These are phyloP conservation scores for Venturia effusa DNA, from an alignment of 2,329 filamentous ascomycete genomes.

Conservation along the genomic window DNA sequence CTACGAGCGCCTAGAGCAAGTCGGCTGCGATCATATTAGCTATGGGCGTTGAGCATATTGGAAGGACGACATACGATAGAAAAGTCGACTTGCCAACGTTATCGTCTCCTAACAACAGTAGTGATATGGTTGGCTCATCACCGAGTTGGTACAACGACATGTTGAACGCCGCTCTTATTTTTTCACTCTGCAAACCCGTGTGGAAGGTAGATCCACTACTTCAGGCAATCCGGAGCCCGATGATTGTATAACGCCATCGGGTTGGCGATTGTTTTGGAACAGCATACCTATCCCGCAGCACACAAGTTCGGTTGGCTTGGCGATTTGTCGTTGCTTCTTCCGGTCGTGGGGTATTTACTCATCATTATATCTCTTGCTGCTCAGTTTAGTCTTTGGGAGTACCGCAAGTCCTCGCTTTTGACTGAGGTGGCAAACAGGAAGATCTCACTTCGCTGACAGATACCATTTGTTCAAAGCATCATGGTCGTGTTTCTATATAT, in stretches of 20 bases:
- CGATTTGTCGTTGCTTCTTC: background rate
- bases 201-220: background rate
- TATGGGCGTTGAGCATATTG: background rate
- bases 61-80: conserved; percentile 37
- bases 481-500: too few species aligned
- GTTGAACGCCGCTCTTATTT: background rate
- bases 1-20: conserved; percentile 14
- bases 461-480: too few species aligned
- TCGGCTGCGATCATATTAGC: conserved; percentile 15
- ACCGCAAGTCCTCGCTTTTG: too few species aligned
- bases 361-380: too few species aligned
- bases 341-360: background rate
- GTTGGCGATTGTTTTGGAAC: background rate
- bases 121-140: conserved; percentile 29
- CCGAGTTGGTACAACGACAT: background rate
- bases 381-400: too few species aligned
- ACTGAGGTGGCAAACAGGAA: too few species aligned
- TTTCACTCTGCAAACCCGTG: background rate
- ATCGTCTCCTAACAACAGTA: conserved; percentile 48
- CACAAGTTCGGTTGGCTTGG: background rate
- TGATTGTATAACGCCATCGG: background rate
- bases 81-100: conserved; percentile 54
- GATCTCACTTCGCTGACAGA: too few species aligned
- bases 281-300: background rate
- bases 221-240: background rate